phyloP scores from a whole-genome alignment of 305 asterid genomes.

The Fraxinus xanthoxyloides region DNA sequence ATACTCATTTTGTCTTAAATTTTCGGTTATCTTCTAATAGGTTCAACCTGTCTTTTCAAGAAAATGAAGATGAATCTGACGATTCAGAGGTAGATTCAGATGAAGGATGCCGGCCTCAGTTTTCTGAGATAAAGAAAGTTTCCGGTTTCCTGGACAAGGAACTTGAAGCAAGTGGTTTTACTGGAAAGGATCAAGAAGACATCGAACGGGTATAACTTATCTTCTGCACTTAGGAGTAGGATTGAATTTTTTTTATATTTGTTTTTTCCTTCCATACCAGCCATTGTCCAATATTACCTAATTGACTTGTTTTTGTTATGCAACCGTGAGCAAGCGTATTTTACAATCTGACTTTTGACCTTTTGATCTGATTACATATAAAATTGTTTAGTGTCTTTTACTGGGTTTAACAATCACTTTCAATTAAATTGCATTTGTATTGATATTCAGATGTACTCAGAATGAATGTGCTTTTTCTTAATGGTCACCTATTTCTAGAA shows the following conservation, averaged over 20 bases:
- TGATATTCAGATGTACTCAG: background rate
- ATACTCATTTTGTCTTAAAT: conserved; percentile 12
- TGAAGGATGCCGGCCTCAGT: conserved; percentile 57
- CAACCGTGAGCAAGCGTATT: background rate
- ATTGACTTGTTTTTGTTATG: background rate
- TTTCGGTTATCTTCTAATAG: conserved; percentile 33
- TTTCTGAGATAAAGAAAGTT: conserved; percentile 61
- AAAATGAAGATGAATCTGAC: conserved; percentile 43
- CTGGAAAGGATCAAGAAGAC: conserved; percentile 72
- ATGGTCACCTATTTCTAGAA: background rate
- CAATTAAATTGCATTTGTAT: background rate
- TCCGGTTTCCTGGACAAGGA: conserved; percentile 80
- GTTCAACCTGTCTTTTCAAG: conserved; percentile 63
- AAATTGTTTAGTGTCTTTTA: background rate
- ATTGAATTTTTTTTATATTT: background rate
- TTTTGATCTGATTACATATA: background rate
- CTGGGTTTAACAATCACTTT: background rate
- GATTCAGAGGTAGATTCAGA: conserved; percentile 52
- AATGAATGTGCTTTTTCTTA: background rate
- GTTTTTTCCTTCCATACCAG: background rate
- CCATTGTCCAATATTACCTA: background rate
- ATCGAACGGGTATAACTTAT: conserved; percentile 67
- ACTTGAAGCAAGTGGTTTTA: conserved; percentile 95
- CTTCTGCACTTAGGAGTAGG: background rate
- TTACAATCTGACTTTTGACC: background rate